A percentile compares a stretch with the other conserved stretches of the same genome.
Conservation (phyloP, 306 rosid species). For the Prunus persica region DNA sequence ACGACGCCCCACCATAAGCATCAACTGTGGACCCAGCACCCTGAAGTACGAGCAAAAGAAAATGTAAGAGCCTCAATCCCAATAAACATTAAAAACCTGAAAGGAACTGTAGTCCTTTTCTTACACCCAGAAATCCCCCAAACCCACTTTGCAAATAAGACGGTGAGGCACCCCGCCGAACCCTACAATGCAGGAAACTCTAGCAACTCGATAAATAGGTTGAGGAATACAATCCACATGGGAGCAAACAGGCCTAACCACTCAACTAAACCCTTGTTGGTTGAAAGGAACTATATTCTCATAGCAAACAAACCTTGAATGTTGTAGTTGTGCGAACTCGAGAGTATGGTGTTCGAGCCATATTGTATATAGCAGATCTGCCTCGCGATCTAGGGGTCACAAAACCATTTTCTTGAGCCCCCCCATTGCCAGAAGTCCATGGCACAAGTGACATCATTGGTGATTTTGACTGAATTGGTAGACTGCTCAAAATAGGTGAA, state of each 20-base stretch:
- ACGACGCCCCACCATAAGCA: constrained; percentile 43
- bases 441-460: constrained; percentile 52
- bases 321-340: constrained; percentile 47
- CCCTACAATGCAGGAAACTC: background rate
- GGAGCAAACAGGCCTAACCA: background rate
- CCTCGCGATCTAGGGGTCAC: constrained; percentile 76
- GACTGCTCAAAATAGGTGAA: constrained; percentile 31
- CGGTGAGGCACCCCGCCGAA: background rate
- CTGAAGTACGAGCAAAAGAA: constrained; percentile 38
- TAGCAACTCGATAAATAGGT: background rate
- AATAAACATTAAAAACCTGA: background rate
- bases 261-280: background rate
- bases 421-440: constrained; percentile 44
- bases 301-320: constrained; percentile 51
- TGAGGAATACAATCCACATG: background rate
- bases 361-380: constrained; percentile 80
- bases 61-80: constrained; percentile 13
- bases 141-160: background rate
- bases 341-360: constrained; percentile 86
- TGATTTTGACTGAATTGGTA: constrained; percentile 38
- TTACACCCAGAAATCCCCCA: background rate
- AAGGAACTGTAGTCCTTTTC: background rate
- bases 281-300: background rate
- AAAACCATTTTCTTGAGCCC: constrained; percentile 60
- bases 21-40: constrained; percentile 38